Base-by-base conservation (phyloP, 495 filamentous ascomycete species). In the Staphylotrichum longicolle region DNA sequence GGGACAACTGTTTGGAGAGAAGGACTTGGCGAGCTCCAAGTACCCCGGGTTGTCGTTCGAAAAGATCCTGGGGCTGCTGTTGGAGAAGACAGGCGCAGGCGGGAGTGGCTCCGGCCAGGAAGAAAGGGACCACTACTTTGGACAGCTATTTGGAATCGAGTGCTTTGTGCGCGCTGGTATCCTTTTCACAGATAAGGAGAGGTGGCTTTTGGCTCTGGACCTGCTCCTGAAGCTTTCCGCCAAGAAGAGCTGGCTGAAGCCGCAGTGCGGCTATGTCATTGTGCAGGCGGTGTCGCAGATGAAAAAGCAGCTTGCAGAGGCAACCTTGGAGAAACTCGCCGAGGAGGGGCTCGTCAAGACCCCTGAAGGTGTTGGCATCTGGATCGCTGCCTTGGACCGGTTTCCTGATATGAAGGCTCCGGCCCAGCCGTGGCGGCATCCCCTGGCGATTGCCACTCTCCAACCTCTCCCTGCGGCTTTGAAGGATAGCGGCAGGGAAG, bases 301-400 rank as follows among this genome's bases (percentile, higher is more conserved):
- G 80, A 70, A 75, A 44, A 68, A 80, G 63, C 68, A 77, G 46
- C 83, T 81, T 39, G 82, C 85, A 14, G 81, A 87, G 61, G 73
- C 75, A 30, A 83, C 89, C 0, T 75, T 96, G 58, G 75, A 86
- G 54, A 80, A 76, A 12, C 64, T 96, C 8, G 75, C 77, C 30
- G 80, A 85, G 41, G 78, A 82, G 47, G 86, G 88, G 0, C 72
- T 94, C 46, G 83, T 82, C 20, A 85, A 87, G 66, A 91, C 90
- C 5, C 86, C 90, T 0, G 93, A 98, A 69, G 93, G 93, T 15
- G 82, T 96, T 47, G 90, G 90, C 4, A 83, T 96, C 58, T 98
- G 93, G 93, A 77, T 97, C 54, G 80, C 79, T 8, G 81, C 87
- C 10, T 76, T 80, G 61, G 81, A 85, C 58, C 72, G 78, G 47